Evolutionary conservation across 108 stramenopile genomes (phyloP).

Genomic region (Mediolabrus comicus): DNA sequence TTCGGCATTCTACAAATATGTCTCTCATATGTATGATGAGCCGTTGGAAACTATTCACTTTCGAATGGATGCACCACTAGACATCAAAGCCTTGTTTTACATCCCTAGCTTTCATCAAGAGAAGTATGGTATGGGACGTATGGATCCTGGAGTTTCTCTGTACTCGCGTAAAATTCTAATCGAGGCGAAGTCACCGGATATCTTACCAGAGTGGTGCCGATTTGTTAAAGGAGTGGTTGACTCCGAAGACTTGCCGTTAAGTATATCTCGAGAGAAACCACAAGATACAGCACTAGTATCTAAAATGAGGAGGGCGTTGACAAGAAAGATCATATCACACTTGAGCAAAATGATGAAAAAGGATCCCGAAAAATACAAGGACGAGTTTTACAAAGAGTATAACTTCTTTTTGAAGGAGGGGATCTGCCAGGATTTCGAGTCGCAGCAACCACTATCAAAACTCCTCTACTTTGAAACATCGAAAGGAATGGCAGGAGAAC

Average conservation of each 20-base stretch:
- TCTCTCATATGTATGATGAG: conserved; percentile 89
- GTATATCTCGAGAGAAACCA: conserved; percentile 94
- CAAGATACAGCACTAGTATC: conserved; percentile 93
- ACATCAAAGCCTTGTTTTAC: conserved; percentile 96
- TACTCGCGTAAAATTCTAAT: conserved; percentile 96
- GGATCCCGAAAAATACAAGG: conserved; percentile 85
- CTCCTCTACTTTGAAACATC: conserved; percentile 94
- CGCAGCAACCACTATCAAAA: conserved; percentile 89
- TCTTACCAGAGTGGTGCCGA: conserved; percentile 98
- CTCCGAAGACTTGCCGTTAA: conserved; percentile 97
- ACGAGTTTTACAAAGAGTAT: conserved; percentile 93
- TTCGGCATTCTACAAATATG: conserved; percentile 94
- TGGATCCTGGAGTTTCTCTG: conserved; percentile 94
- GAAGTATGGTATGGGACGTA: conserved; percentile 98
- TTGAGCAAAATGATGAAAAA: conserved; percentile 86
- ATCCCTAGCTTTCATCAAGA: conserved; percentile 95
- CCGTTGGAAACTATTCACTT: conserved; percentile 87
- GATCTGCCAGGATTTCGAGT: conserved; percentile 87
- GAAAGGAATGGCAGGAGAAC: conserved; percentile 73
- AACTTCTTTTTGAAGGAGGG: conserved; percentile 98
- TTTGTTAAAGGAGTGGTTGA: conserved; percentile 97
- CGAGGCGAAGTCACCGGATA: conserved; percentile 87
- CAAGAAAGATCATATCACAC: conserved; percentile 84
- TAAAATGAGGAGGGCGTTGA: conserved; percentile 89
- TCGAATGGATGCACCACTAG: conserved; percentile 97